Base-by-base conservation (phyloP, 2,329 filamentous ascomycete genomes). In the Nemania bipapillata region DNA sequence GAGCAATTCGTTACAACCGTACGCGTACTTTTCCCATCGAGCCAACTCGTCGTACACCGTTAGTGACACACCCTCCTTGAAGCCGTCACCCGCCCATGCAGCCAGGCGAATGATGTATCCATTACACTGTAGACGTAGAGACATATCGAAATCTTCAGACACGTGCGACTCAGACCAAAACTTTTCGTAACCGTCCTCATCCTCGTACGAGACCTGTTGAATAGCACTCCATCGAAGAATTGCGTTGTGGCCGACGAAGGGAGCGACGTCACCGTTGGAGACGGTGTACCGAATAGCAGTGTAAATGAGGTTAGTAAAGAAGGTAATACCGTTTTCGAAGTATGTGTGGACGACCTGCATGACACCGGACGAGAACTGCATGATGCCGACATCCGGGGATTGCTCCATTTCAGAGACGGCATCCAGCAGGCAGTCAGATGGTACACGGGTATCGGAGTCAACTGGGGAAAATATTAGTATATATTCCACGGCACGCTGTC, bases 291-390 rank as follows among this genome's bases (percentile, higher is more conserved):
- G 84, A 74, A 93, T 93, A 37, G 90, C 87, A 0, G 87, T 90
- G 81, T 93, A 94, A 73, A 94, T 88, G 59, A 94, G 85, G 75
- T 93, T 90, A 49, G 91, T 94, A 81, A 94, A 93, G 81, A 91
- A 94, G 1, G 91, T 92, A 68, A 80, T 80, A 50, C 88, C 90
- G 72, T 90, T 91, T 79, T 94, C 92, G 73, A 94, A 94, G 80
- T 89, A 92, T 61, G 86, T 89, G 74, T 87, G 83, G 1, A 89
- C 87, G 9, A 94, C 90, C 72, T 93, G 89, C 91, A 94, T 93
- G 68, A 94, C 91, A 28, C 90, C 90, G 5, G 90, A 92, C 0
- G 86, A 86, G 79, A 91, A 91, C 77, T 93, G 91, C 65, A 92
- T 84, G 73, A 93, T 91, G 20, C 86, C 91, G 0, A 92, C 89